Base-by-base conservation (phyloP, 2,329 filamentous ascomycete species). In the Alternaria atra region DNA sequence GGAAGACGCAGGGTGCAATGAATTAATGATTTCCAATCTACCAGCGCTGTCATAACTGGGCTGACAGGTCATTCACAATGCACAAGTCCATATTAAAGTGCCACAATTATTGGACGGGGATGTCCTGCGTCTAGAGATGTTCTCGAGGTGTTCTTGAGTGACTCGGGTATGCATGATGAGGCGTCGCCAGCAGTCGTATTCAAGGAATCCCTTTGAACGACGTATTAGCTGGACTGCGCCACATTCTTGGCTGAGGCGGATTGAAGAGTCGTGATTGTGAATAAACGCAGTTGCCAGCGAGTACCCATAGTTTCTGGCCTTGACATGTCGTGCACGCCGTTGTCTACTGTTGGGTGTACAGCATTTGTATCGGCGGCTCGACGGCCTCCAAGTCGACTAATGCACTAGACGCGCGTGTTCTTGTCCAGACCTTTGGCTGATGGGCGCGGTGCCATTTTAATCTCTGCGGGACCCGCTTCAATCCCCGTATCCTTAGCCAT, bases 381-480 rank as follows among this genome's bases (percentile, higher is more conserved):
- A 35, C 52, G 35, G 57, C 20, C 52, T 30, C 29, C 30, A 15
- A 32, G 34, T 17, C 4, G 6, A 15, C 40, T 46, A 58, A 55
- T 55, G 51, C 50, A 55, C 54, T 54, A 65, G 54, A 67, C 64
- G 64, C 64, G 62, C 57, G 62, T 65, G 64, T 63, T 57, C 29
- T 62, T 64, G 55, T 53, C 59, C 52, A 52, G 57, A 51, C 67
- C 63, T 70, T 61, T 62, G 65, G 68, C 68, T 70, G 69, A 67
- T 63, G 63, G 60, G 61, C 63, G 48, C 39, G 40, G 61, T 68
- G 60, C 67, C 65, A 67, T 64, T 63, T 66, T 70, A 67, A 69
- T 69, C 58, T 69, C 58, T 67, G 51, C 51, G 61, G 50, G 61
- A 64, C 55, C 61, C 57, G 58, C 57, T 42, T 51, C 50, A 51